Evolutionary conservation across 2,329 filamentous ascomycete genomes (phyloP), one percentile per base, ranked within the genome.

Genomic region (Fusarium citri): DNA sequence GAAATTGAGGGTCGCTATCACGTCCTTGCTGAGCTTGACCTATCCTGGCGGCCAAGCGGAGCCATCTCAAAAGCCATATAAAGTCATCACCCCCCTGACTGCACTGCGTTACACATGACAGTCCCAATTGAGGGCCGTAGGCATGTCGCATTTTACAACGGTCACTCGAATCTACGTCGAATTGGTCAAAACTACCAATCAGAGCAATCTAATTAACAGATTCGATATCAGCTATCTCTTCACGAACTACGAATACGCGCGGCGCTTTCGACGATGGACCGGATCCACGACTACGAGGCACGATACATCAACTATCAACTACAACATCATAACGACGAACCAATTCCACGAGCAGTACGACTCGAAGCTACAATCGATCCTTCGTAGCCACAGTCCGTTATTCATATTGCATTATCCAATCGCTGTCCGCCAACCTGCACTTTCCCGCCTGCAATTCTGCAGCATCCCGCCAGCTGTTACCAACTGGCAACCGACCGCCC

Each of bases 1-100:
- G 56, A 70, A 67, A 53, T 37, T 28, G 20, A 59, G 54, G 45
- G 56, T 55, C 45, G n/a, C 20, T 34, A 43, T 68, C 46, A 64
- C 20, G 43, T 64, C 43, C 54, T 18, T 40, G 37, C 22, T 48
- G 37, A 58, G 61, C 54, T 64, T 71, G 46, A 42, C 63, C 64
- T 66, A 50, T 62, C 41, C 43, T 48, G 37, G 60, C 25, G 37
- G 37, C 31, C 22, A 40, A 53, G 69, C 64, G 64, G 69, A 71
- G 64, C 51, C 61, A 28, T 22, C 6, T 51, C 14, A 46, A 51
- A 45, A 43, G 37, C 55, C 60, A 69, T 67, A 73, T 74, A 74
- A 73, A 71, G 55, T 26, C 61, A 48, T 34, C 40, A n/a, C 43
- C 43, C 69, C 57, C 68, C 47, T 25, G 26, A 26, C 12, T 51